Conservation (phyloP, 192 early-diverging fungal species). For the Coemansia sp. region DNA sequence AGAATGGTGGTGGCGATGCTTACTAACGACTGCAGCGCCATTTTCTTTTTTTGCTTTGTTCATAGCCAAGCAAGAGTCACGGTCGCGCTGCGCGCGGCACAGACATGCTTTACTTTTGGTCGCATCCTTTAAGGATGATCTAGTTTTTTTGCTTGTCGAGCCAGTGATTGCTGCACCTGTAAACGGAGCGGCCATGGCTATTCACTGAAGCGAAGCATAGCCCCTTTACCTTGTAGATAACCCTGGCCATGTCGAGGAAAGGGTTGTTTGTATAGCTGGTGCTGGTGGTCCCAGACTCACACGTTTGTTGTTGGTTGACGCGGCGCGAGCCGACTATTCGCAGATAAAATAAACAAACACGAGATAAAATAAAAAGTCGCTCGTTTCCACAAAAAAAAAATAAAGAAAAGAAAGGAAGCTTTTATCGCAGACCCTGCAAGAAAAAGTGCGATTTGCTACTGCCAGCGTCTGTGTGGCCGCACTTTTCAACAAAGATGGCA, state of each 20-base stretch:
- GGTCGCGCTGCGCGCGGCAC: not conserved
- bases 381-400: not conserved
- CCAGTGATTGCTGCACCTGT: not conserved
- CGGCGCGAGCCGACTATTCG: not conserved
- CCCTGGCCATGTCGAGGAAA: not conserved
- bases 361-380: not conserved
- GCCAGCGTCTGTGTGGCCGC: not conserved
- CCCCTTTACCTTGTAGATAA: constrained; percentile 1
- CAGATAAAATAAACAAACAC: not conserved
- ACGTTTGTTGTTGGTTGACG: not conserved
- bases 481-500: no score
- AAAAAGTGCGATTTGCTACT: not conserved
- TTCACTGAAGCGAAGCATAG: not conserved
- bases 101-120: not conserved
- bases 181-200: not conserved
- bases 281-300: no score
- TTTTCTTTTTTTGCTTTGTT: not conserved
- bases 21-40: not conserved
- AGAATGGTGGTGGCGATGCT: no score
- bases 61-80: not conserved
- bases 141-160: not conserved
- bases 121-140: not conserved
- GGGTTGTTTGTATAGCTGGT: not conserved
- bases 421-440: not conserved
- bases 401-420: not conserved